Percentiles rank a stretch among this genome's conserved stretches.
Evolutionary conservation across 257 asterid species (phyloP).

Genomic region (Scutellaria baicalensis): DNA sequence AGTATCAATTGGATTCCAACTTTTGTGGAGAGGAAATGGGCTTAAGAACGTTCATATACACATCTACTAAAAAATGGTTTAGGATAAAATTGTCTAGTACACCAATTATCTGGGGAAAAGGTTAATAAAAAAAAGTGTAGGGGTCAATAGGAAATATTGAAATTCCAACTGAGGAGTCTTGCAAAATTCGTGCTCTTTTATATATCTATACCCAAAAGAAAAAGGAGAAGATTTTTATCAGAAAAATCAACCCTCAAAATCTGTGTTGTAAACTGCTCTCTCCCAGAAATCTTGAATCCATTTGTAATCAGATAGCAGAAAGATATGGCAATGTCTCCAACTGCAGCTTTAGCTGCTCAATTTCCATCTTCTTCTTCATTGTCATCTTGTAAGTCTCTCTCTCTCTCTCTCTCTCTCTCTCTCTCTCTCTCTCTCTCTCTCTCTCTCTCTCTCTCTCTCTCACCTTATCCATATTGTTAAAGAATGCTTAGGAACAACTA

Average conservation of each 20-base stretch:
- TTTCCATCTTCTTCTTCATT: slow-evolving; percentile 26
- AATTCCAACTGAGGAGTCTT: background rate
- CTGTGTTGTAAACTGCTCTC: background rate
- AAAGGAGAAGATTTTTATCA: background rate
- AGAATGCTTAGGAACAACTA: background rate
- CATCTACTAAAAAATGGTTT: no score
- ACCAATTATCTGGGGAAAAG: no score
- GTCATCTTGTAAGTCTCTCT: slow-evolving; percentile 27
- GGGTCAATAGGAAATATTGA: background rate
- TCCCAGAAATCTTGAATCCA: slow-evolving; percentile 4
- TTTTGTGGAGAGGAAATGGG: no score
- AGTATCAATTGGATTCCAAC: no score
- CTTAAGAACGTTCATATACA: no score
- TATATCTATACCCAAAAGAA: no score
- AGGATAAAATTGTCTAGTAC: no score
- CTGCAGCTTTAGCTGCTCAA: slow-evolving; percentile 33
- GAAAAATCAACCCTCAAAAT: background rate
- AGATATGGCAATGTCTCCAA: slow-evolving; percentile 35
- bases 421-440: no score
- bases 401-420: background rate
- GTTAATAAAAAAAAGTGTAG: background rate
- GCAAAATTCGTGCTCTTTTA: background rate
- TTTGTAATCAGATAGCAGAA: background rate
- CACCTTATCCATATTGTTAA: background rate
- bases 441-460: no score